phyloP scores from a whole-genome alignment of 2,329 filamentous ascomycete species.

The Phialophora macrospora region DNA sequence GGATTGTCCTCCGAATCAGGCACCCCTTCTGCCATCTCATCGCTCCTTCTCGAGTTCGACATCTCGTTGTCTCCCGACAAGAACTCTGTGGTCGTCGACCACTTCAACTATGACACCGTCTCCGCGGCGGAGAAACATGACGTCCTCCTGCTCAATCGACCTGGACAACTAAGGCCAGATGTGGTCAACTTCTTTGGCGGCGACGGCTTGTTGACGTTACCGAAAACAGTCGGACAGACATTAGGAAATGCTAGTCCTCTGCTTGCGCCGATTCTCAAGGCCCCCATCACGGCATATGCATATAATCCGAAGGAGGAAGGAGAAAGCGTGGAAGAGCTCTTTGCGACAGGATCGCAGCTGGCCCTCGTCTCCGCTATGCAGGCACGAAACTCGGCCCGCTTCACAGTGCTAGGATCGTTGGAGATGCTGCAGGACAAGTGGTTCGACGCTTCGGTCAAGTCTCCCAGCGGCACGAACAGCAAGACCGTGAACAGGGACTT shows the following conservation, averaged over 20 bases:
- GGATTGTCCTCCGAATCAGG: constrained; percentile 74
- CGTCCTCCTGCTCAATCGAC: constrained; percentile 77
- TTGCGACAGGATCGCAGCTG: constrained; percentile 82
- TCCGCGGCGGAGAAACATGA: constrained; percentile 84
- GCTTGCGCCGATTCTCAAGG: constrained; percentile 79
- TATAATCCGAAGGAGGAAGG: constrained; percentile 90
- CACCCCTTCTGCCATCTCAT: constrained; percentile 73
- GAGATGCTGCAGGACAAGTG: constrained; percentile 88
- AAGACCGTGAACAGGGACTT: constrained; percentile 83
- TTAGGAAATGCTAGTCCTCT: constrained; percentile 77
- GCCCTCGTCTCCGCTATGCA: constrained; percentile 84
- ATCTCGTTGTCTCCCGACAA: constrained; percentile 85
- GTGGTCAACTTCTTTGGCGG: constrained; percentile 78
- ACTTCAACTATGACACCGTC: constrained; percentile 86
- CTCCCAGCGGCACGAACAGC: constrained; percentile 58
- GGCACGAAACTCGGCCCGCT: constrained; percentile 88
- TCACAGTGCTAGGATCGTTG: constrained; percentile 81
- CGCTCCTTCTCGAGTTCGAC: constrained; percentile 84
- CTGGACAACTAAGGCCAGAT: constrained; percentile 67
- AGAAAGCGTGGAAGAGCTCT: constrained; percentile 73
- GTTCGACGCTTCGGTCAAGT: constrained; percentile 79
- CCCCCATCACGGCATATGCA: constrained; percentile 83
- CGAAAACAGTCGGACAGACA: constrained; percentile 77
- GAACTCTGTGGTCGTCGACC: constrained; percentile 84
- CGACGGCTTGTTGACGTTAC: constrained; percentile 75